Percentiles rank a stretch among this genome's conserved stretches.
Evolutionary conservation across 306 rosid species (phyloP).

Genomic region (Parietaria judaica): DNA sequence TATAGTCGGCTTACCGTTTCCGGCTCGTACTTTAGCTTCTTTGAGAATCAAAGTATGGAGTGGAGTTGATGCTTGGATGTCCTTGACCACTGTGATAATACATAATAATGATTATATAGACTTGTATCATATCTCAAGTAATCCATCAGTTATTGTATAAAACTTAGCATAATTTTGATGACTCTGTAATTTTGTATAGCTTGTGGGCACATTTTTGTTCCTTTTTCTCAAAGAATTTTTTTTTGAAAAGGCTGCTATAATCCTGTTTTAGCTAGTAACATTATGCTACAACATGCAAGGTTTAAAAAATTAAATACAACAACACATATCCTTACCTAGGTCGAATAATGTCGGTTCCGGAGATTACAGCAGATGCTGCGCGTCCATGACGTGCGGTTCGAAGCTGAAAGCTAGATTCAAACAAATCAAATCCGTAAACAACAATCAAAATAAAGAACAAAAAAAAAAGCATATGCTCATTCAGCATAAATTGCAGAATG

Average conservation of each 20-base stretch:
- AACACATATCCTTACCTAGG: constrained; percentile 48
- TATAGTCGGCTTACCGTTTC: constrained; percentile 80
- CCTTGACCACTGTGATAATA: constrained; percentile 70
- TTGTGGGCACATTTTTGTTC: too few relatives aligned
- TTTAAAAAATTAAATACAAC: neutral
- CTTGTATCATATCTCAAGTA: neutral
- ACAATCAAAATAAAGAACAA: neutral
- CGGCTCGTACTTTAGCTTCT: constrained; percentile 77
- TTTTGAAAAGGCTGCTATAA: too few relatives aligned
- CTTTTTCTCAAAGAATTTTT: too few relatives aligned
- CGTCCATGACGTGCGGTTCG: constrained; percentile 95
- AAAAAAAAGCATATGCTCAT: too few relatives aligned
- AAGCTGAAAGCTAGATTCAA: constrained; percentile 58
- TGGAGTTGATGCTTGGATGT: constrained; percentile 45
- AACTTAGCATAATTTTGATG: too few relatives aligned
- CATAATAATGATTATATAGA: constrained; percentile 5
- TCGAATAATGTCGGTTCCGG: constrained; percentile 75
- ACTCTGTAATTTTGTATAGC: too few relatives aligned
- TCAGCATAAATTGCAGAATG: constrained; percentile 15
- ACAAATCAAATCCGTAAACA: constrained; percentile 8
- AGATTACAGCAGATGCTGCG: constrained; percentile 82
- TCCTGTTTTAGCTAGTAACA: too few relatives aligned
- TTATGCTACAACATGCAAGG: neutral
- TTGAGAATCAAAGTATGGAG: constrained; percentile 71
- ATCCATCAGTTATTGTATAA: too few relatives aligned